These are phyloP conservation scores for Fusarium bactridioides DNA, from an alignment of 2,329 filamentous ascomycete species.

Conservation along the genomic window DNA sequence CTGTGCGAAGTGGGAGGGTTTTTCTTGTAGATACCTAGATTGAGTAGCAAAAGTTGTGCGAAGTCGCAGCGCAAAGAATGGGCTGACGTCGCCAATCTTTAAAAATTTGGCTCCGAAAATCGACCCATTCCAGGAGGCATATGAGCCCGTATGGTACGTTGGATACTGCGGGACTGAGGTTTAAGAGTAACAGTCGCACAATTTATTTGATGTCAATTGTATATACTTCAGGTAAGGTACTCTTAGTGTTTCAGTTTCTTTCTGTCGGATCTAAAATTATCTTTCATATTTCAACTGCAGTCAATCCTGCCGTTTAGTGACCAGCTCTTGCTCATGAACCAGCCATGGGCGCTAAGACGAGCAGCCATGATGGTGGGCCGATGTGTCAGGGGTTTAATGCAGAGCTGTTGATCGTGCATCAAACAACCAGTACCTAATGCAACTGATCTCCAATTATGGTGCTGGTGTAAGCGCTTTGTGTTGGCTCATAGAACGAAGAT, in stretches of 20 bases:
- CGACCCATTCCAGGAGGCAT: slow-evolving; percentile 34
- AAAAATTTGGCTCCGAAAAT: slow-evolving; percentile 39
- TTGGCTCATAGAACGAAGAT: too few relatives aligned
- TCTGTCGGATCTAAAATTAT: background rate
- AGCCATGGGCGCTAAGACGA: slow-evolving; percentile 19
- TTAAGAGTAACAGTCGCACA: background rate
- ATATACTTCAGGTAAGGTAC: background rate
- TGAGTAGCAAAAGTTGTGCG: slow-evolving; percentile 7
- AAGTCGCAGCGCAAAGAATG: slow-evolving; percentile 33
- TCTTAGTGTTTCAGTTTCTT: too few relatives aligned
- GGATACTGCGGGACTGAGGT: background rate
- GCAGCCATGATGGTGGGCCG: slow-evolving; percentile 29
- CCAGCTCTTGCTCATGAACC: slow-evolving; percentile 5
- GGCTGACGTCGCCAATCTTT: slow-evolving; percentile 42
- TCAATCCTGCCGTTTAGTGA: background rate
- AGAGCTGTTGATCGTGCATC: too few relatives aligned
- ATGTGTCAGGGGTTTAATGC: background rate
- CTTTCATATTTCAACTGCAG: background rate
- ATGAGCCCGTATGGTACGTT: slow-evolving; percentile 16
- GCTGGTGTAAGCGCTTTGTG: too few relatives aligned
- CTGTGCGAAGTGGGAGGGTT: slow-evolving; percentile 5
- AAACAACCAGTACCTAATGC: too few relatives aligned
- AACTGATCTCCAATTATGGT: too few relatives aligned
- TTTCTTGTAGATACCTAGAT: background rate
- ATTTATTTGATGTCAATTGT: background rate